phyloP scores from a whole-genome alignment of 1,284 basidiomycete genomes.

The Mycena sp. region DNA sequence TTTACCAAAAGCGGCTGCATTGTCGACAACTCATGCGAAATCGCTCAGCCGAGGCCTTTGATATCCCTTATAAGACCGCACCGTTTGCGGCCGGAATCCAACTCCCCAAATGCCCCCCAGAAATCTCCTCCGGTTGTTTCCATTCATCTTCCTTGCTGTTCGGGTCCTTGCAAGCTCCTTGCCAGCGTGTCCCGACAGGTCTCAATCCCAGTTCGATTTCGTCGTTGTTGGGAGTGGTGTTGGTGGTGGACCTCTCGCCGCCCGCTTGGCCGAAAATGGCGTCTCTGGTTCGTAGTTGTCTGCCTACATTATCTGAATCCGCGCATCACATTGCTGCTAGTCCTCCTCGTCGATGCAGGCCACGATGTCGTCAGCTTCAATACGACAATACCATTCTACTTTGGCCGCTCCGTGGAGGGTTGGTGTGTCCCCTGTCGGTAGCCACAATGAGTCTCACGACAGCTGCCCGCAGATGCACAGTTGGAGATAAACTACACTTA shows the following conservation, averaged over 20 bases:
- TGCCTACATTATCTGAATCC: not conserved
- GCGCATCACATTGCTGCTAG: not conserved
- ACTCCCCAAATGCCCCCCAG: too few relatives aligned
- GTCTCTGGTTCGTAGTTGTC: slow-evolving; percentile 25
- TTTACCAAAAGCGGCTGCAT: too few relatives aligned
- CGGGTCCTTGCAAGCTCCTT: not conserved
- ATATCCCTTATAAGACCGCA: too few relatives aligned
- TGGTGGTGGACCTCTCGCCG: slow-evolving; percentile 38
- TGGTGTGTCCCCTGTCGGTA: not conserved
- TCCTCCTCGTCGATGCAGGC: slow-evolving; percentile 33
- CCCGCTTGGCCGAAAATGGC: slow-evolving; percentile 35
- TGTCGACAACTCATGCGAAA: too few relatives aligned
- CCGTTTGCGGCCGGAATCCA: too few relatives aligned
- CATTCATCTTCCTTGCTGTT: not conserved
- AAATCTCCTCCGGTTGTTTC: too few relatives aligned
- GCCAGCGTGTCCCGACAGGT: slow-evolving; percentile 17
- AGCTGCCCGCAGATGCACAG: slow-evolving; percentile 25
- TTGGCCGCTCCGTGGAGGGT: slow-evolving; percentile 32
- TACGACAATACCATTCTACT: slow-evolving; percentile 36
- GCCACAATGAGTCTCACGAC: not conserved
- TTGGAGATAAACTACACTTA: slow-evolving; percentile 33
- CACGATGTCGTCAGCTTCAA: slow-evolving; percentile 33
- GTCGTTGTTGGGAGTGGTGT: slow-evolving; percentile 36
- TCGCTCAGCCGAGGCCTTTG: too few relatives aligned
- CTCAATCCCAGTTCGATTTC: slow-evolving; percentile 36